Evolutionary conservation across 2,329 filamentous ascomycete species (phyloP), one percentile per base, ranked within the genome.

Genomic region (Stagonosporopsis vannaccii): DNA sequence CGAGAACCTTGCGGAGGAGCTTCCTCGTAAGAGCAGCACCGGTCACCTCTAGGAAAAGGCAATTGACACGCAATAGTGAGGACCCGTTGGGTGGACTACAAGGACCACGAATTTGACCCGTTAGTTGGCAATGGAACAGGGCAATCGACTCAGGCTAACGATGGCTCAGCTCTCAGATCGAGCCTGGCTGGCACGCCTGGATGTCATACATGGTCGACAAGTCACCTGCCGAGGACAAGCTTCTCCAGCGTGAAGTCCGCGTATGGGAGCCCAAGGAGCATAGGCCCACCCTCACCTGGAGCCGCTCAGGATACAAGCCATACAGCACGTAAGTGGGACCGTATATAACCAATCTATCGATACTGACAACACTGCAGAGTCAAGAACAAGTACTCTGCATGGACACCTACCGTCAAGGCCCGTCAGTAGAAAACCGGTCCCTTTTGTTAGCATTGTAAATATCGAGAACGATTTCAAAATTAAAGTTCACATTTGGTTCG

Each of bases 121-220:
- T 90, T 82, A 68, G 86, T 75, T 36, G 32, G 26, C 19, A 23
- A 22, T n/a, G 12, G 19, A 26, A 12, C 15, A 9, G 20, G 32
- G 23, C 22, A 25, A 19, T 19, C 17, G 12, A 42, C 20, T 23
- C n/a, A 20, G 19, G 59, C 77, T 79, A 77, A 85, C 67, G 3
- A 20, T 71, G 66, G 41, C 36, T 57, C 63, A 90, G 87, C 60
- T 86, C 86, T 56, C 91, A 97, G 51, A 90, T 97, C 70, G 94
- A 98, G 79, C 93, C 94, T 46, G 91, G 94, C 78, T 99, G 95
- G 95, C 95, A 98, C 80, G 92, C 91, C 26, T 99, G 95, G 95
- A 92, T 99, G 68, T 92, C 92, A 65, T 98, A 99, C 80, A 82
- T 88, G 79, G 88, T 97, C 70, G 92, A 98, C 78, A 90, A 90